A percentile compares a stretch with the other conserved stretches of the same genome.
phyloP scores from a whole-genome alignment of 495 filamentous ascomycete species.

The Penicillium bovifimosum region DNA sequence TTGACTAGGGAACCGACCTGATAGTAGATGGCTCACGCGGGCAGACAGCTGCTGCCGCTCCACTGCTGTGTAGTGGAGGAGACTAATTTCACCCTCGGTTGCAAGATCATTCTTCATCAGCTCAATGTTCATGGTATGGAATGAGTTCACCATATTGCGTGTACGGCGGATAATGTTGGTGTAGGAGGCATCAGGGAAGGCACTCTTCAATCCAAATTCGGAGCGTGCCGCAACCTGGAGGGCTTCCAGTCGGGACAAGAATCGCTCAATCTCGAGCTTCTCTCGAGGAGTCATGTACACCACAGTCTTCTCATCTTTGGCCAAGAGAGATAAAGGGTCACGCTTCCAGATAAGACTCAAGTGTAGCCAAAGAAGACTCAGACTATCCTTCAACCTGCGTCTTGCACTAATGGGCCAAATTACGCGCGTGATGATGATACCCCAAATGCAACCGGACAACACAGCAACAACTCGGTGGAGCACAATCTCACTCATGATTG shows the following conservation, averaged over 20 bases:
- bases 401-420: constrained; percentile 93
- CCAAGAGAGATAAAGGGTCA: constrained; percentile 76
- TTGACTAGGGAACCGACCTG: constrained; percentile 45
- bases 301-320: constrained; percentile 43
- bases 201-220: constrained; percentile 79
- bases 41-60: constrained; percentile 75
- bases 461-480: constrained; percentile 90
- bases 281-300: constrained; percentile 80
- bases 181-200: constrained; percentile 69
- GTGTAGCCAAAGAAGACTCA: constrained; percentile 81
- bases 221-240: constrained; percentile 66
- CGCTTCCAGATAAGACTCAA: constrained; percentile 96
- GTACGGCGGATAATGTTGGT: constrained; percentile 71
- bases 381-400: constrained; percentile 75
- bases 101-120: constrained; percentile 73
- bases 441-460: constrained; percentile 83
- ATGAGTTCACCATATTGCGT: constrained; percentile 77
- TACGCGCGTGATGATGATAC: constrained; percentile 78
- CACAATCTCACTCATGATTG: constrained; percentile 80
- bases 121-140: constrained; percentile 92
- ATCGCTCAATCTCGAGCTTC: constrained; percentile 62
- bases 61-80: constrained; percentile 72
- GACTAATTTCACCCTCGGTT: constrained; percentile 70
- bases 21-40: constrained; percentile 88
- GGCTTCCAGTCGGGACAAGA: constrained; percentile 60